These are phyloP conservation scores for Globisporangium radiosum DNA, from an alignment of 352 stramenopile species.

Conservation along the genomic window DNA sequence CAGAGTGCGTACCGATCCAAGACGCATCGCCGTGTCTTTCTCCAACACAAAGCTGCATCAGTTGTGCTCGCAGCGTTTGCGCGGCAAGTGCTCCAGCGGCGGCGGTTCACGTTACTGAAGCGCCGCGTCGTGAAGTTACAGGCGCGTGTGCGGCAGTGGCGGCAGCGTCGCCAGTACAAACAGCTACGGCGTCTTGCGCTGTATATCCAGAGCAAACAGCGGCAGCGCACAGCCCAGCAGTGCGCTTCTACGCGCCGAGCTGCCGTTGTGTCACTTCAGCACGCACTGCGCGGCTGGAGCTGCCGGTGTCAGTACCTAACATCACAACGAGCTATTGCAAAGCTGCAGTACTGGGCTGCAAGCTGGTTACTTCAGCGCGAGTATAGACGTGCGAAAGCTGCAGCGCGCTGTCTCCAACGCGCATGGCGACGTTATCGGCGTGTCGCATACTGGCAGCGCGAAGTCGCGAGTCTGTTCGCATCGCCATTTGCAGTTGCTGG, in stretches of 20 bases:
- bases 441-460: constrained; percentile 27
- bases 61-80: constrained; percentile 66
- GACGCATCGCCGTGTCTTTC: constrained; percentile 34
- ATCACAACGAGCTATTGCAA: constrained; percentile 19
- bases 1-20: constrained; percentile 45
- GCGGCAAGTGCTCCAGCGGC: constrained; percentile 57
- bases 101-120: constrained; percentile 63
- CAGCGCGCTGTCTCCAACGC: constrained; percentile 33
- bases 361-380: constrained; percentile 49
- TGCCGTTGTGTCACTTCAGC: constrained; percentile 37
- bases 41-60: constrained; percentile 36
- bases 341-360: constrained; percentile 44
- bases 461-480: constrained; percentile 49
- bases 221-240: constrained; percentile 23
- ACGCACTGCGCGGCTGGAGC: constrained; percentile 44
- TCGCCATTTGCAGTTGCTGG: constrained; percentile 9
- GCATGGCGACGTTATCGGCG: constrained; percentile 33
- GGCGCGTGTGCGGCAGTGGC: constrained; percentile 45
- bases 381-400: constrained; percentile 22
- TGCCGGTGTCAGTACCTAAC: constrained; percentile 32
- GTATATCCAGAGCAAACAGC: constrained; percentile 39
- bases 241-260: constrained; percentile 15
- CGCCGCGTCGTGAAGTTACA: constrained; percentile 55
- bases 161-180: constrained; percentile 23
- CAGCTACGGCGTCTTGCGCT: constrained; percentile 22